phyloP scores from a whole-genome alignment of 306 rosid species.

The Cucurbita moschata region DNA sequence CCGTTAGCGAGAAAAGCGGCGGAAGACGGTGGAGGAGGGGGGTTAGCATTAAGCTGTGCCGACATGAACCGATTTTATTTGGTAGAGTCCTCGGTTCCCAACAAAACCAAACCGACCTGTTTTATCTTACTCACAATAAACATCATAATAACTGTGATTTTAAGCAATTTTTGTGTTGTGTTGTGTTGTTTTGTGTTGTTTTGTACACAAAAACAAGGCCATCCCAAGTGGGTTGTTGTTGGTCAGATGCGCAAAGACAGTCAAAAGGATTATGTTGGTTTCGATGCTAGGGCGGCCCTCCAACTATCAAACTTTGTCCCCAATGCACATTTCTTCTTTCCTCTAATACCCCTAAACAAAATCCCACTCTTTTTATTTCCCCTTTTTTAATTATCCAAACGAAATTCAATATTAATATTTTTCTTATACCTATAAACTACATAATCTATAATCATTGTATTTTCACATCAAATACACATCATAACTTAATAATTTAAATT shows the following conservation, averaged over 20 bases:
- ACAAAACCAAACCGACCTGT: not conserved
- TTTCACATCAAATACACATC: not conserved
- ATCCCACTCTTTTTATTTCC: not conserved
- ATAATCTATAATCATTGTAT: not conserved
- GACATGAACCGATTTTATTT: not conserved
- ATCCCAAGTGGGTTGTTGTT: slow-evolving; percentile 7
- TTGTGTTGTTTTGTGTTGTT: not conserved
- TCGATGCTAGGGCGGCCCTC: not conserved
- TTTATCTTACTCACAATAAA: not conserved
- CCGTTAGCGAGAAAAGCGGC: slow-evolving; percentile 4
- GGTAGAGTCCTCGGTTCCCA: not conserved
- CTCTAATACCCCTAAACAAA: not conserved
- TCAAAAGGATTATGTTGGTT: not conserved
- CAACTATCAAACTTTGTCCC: slow-evolving; percentile 7
- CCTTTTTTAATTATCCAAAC: not conserved
- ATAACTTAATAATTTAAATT: not conserved
- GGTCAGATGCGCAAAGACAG: not conserved
- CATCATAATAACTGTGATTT: not conserved
- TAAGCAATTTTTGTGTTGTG: not conserved
- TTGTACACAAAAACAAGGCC: not conserved
- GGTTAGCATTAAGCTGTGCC: not conserved
- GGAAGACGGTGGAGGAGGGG: slow-evolving; percentile 2
- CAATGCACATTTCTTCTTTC: not conserved
- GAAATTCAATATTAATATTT: not conserved
- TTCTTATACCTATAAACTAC: no score